A percentile compares a stretch with the other conserved stretches of the same genome.
Conservation (phyloP, 1,139 yeast species). For the Saccharomyces hybrid region DNA sequence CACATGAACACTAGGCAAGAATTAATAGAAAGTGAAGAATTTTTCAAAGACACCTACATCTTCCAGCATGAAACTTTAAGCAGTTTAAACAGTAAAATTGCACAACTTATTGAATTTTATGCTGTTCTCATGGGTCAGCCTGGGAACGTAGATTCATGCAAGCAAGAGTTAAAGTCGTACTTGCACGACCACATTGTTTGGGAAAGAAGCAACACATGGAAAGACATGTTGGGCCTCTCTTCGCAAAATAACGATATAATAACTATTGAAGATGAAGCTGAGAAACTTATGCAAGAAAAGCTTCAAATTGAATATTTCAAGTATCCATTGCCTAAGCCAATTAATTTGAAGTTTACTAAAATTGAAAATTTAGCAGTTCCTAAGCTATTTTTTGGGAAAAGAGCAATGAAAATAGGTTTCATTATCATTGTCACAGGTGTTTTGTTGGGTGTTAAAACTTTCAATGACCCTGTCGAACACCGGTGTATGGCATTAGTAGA, state of each 20-base stretch:
- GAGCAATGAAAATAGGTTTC: slow-evolving; percentile 39
- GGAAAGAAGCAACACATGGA: too few relatives aligned
- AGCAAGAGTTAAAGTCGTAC: slow-evolving; percentile 47
- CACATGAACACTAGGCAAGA: slow-evolving; percentile 42
- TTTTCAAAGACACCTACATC: slow-evolving; percentile 40
- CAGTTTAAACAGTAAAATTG: slow-evolving; percentile 42
- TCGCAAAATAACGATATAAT: slow-evolving; percentile 35
- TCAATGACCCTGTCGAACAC: slow-evolving; percentile 51
- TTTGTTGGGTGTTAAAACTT: slow-evolving; percentile 49
- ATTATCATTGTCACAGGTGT: slow-evolving; percentile 42
- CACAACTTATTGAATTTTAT: slow-evolving; percentile 43
- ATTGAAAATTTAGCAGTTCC: slow-evolving; percentile 32
- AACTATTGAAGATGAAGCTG: slow-evolving; percentile 11
- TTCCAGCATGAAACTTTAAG: slow-evolving; percentile 40
- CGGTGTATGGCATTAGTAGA: slow-evolving; percentile 63
- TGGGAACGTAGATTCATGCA: slow-evolving; percentile 5
- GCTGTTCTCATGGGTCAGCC: slow-evolving; percentile 34
- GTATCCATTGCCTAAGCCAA: slow-evolving; percentile 28
- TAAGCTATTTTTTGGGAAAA: slow-evolving; percentile 35
- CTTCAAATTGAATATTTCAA: slow-evolving; percentile 27
- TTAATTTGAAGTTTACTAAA: slow-evolving; percentile 36
- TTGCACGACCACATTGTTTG: slow-evolving; percentile 67
- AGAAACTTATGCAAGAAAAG: slow-evolving; percentile 9
- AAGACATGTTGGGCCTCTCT: slow-evolving; percentile 60
- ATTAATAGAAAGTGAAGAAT: slow-evolving; percentile 37